These are phyloP conservation scores for Ceriops tagal DNA, from an alignment of 345 rosid species.

Conservation along the genomic window DNA sequence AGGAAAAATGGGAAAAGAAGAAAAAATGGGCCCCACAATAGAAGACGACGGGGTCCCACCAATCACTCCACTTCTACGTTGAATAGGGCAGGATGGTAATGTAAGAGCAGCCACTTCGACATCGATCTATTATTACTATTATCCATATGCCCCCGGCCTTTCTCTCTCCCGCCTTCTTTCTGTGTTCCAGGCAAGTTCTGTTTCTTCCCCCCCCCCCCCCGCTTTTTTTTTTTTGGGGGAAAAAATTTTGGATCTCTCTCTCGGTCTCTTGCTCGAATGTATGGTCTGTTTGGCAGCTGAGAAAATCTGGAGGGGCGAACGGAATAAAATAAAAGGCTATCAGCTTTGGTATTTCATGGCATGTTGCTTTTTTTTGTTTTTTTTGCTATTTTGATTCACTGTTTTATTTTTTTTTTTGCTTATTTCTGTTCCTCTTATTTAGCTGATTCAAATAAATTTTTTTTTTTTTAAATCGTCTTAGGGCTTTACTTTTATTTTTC, in stretches of 20 bases:
- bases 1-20: slow-evolving; percentile 5
- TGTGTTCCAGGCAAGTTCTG: slow-evolving; percentile 13
- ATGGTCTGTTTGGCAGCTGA: not conserved
- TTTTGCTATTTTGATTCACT: not conserved
- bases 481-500: no score
- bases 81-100: not conserved
- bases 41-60: not conserved
- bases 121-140: not conserved
- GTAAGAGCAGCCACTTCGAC: slow-evolving; percentile 6
- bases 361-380: not conserved
- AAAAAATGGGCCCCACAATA: slow-evolving; percentile 1
- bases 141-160: no score
- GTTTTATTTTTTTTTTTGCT: not conserved
- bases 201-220: not conserved
- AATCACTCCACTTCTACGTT: not conserved
- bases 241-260: not conserved
- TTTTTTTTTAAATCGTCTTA: not conserved
- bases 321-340: no score
- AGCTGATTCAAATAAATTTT: not conserved
- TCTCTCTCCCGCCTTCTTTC: not conserved
- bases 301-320: not conserved
- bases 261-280: not conserved
- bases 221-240: not conserved
- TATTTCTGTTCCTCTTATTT: not conserved
- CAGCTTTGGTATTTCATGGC: not conserved